These are phyloP conservation scores for Penicillium palitans DNA, from an alignment of 2,329 filamentous ascomycete genomes.

Conservation along the genomic window DNA sequence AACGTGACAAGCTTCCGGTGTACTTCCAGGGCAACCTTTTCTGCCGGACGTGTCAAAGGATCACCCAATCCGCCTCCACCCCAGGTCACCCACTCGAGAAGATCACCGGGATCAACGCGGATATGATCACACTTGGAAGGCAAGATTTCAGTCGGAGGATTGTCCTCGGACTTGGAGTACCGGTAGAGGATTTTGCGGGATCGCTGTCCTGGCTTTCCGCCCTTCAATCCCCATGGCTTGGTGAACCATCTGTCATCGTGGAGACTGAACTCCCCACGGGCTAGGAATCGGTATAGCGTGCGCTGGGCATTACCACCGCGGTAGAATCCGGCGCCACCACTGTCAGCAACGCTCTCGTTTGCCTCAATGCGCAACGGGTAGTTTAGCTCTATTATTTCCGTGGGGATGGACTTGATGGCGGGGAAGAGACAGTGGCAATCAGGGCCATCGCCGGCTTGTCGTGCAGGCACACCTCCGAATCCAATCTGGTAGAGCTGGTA, in stretches of 20 bases:
- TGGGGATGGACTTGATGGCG: constrained; percentile 53
- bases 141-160: constrained; percentile 30
- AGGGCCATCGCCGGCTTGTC: constrained; percentile 50
- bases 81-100: constrained; percentile 55
- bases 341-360: constrained; percentile 51
- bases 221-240: constrained; percentile 53
- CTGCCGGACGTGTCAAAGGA: constrained; percentile 46
- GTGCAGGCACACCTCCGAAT: constrained; percentile 52
- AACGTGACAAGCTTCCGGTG: constrained; percentile 49
- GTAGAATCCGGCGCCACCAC: constrained; percentile 50
- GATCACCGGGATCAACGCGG: constrained; percentile 48
- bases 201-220: constrained; percentile 47
- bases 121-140: constrained; percentile 50
- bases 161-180: constrained; percentile 40
- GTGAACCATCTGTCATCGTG: constrained; percentile 55
- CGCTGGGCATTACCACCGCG: constrained; percentile 53
- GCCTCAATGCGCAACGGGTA: constrained; percentile 52
- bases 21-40: constrained; percentile 50
- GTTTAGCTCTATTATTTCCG: constrained; percentile 51
- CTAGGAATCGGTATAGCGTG: constrained; percentile 50
- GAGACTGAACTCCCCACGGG: constrained; percentile 50
- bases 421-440: constrained; percentile 55
- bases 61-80: constrained; percentile 53
- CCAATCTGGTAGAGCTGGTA: constrained; percentile 54
- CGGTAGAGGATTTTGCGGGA: constrained; percentile 42